Conservation (phyloP, 1,284 basidiomycete species). For the Garcileccinum viscosum region DNA sequence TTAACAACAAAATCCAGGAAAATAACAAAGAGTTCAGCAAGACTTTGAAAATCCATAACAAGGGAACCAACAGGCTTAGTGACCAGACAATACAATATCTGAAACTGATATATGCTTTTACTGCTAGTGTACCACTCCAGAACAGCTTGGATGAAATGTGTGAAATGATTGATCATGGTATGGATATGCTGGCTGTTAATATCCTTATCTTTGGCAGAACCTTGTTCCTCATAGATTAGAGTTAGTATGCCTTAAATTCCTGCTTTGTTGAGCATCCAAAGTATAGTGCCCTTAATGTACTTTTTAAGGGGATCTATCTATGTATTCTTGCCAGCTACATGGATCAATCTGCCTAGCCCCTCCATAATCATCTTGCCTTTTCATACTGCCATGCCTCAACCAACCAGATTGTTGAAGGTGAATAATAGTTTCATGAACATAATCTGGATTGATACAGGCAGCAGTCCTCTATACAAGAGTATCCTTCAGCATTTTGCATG, state of each 20-base stretch:
- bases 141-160: background rate
- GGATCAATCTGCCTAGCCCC: background rate
- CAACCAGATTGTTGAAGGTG: conserved; percentile 8
- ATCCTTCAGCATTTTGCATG: background rate
- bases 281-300: conserved; percentile 10
- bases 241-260: conserved; percentile 9
- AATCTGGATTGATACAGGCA: background rate
- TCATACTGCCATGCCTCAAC: conserved; percentile 8
- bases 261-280: background rate
- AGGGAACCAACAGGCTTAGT: background rate
- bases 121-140: background rate
- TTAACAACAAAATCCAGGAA: background rate
- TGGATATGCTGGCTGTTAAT: background rate
- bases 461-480: background rate
- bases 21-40: background rate
- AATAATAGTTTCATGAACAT: background rate
- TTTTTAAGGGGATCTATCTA: conserved; percentile 17
- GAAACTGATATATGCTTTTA: background rate
- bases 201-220: background rate
- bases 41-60: background rate
- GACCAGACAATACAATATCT: background rate
- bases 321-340: conserved; percentile 1
- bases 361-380: background rate
- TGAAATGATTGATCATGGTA: background rate
- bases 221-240: conserved; percentile 9